Evolutionary conservation across 768 basidiomycete genomes (phyloP), one percentile per base, ranked within the genome.

Genomic region (Lactarius hengduanensis): DNA sequence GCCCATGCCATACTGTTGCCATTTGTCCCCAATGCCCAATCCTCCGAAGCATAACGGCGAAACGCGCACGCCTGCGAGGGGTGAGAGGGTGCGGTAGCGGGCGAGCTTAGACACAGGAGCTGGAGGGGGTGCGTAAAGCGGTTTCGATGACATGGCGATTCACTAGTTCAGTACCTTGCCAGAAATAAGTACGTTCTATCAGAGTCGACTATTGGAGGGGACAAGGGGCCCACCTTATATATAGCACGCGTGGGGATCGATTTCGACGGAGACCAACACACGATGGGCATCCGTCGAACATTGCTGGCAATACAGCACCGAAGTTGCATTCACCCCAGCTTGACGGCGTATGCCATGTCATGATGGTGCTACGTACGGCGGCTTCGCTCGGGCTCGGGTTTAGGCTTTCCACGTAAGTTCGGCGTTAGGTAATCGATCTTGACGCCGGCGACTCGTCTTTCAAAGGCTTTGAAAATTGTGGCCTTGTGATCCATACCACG

Each of bases 1-100:
- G 22, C 83, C 82, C 77, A 77, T 67, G 30, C 78, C 59, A 57
- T 20, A 57, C 4, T 58, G 66, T 45, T 34, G 68, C 79, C 78
- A 79, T 63, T 78, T 76, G 69, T 78, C 74, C 30, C 80, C 80
- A 45, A 80, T 71, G 54, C 74, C 77, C 77, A 78, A 77, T 1
- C 72, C 78, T 1, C 79, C 79, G 10, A 80, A 73, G 45, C 72
- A 72, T 20, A 80, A 65, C 2, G 78, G 79, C 8, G 78, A 79
- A 55, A 80, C 79, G 34, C 76, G 75, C 4, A 79, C 71, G 41
- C 76, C 76, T 3, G 79, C 78, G 16, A 72, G 72, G 8, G 76
- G 32, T 32, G 75, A 74, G 18, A 80, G 70, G 32, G 76, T 69
- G 47, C 79, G 72, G 67, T 76, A 73, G 10, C 67, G 70, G 16